These are phyloP conservation scores for Claviceps pazoutovae DNA, from an alignment of 2,329 filamentous ascomycete genomes.

Conservation along the genomic window DNA sequence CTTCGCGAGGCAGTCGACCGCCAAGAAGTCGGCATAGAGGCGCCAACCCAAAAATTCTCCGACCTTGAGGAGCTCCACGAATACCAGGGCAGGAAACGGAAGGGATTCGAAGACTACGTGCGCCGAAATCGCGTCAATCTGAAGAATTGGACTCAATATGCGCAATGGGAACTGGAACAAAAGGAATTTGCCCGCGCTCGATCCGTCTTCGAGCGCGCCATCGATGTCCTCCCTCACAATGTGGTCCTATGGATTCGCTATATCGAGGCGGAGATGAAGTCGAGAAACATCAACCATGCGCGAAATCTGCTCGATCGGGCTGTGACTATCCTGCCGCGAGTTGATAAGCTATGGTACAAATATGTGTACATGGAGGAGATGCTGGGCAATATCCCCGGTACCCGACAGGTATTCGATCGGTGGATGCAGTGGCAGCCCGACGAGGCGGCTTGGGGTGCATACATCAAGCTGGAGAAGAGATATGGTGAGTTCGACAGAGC, in stretches of 20 bases:
- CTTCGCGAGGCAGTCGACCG: constrained; percentile 93
- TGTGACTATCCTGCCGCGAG: constrained; percentile 77
- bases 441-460: constrained; percentile 87
- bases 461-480: constrained; percentile 93
- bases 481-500: constrained; percentile 86
- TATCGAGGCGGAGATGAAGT: constrained; percentile 91
- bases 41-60: constrained; percentile 85
- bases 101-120: constrained; percentile 97
- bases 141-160: constrained; percentile 98
- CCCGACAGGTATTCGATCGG: constrained; percentile 84
- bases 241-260: constrained; percentile 85
- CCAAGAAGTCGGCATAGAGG: constrained; percentile 76
- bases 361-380: constrained; percentile 99
- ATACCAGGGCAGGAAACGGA: constrained; percentile 88
- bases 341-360: constrained; percentile 98
- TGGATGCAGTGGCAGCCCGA: constrained; percentile 99
- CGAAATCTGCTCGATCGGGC: constrained; percentile 87
- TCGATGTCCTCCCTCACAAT: constrained; percentile 82
- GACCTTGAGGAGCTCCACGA: constrained; percentile 97
- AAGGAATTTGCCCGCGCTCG: constrained; percentile 89
- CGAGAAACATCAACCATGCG: constrained; percentile 88
- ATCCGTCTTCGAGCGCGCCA: constrained; percentile 84
- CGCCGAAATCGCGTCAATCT: constrained; percentile 87
- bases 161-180: constrained; percentile 93
- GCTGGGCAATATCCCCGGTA: constrained; percentile 83